Percentiles rank a stretch among this genome's conserved stretches.
Conservation (phyloP, 2,329 filamentous ascomycete genomes). For the Colletotrichum sp. region DNA sequence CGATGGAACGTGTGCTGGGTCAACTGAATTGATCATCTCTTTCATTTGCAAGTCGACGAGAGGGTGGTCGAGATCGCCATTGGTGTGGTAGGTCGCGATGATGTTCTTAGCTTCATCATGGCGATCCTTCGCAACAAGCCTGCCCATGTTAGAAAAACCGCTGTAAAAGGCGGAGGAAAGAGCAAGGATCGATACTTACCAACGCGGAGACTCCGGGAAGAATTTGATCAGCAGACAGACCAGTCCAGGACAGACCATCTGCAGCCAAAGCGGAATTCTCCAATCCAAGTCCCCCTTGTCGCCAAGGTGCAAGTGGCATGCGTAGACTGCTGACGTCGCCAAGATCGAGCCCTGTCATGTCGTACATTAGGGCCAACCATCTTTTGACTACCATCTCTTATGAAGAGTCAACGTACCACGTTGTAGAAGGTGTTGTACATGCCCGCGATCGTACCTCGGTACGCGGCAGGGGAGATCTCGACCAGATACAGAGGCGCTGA, state of each 20-base stretch:
- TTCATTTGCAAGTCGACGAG: slow-evolving; percentile 16
- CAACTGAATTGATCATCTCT: slow-evolving; percentile 23
- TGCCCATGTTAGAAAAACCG: slow-evolving; percentile 40
- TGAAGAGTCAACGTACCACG: slow-evolving; percentile 29
- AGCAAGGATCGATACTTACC: too few relatives aligned
- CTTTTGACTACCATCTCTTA: background rate
- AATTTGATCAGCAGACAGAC: slow-evolving; percentile 35
- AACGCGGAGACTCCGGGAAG: slow-evolving; percentile 40
- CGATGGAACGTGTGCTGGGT: slow-evolving; percentile 22
- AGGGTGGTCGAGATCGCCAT: slow-evolving; percentile 39
- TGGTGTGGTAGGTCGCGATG: slow-evolving; percentile 55
- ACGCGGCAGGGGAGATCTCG: slow-evolving; percentile 64
- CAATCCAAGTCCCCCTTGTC: slow-evolving; percentile 32
- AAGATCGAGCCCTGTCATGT: slow-evolving; percentile 28
- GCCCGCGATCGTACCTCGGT: slow-evolving; percentile 64
- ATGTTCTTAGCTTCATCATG: slow-evolving; percentile 54
- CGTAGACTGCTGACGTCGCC: slow-evolving; percentile 35
- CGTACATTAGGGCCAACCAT: background rate
- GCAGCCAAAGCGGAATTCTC: slow-evolving; percentile 38
- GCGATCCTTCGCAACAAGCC: slow-evolving; percentile 49
- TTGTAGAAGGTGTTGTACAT: slow-evolving; percentile 50
- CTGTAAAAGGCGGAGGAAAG: background rate
- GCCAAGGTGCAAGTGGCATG: slow-evolving; percentile 31
- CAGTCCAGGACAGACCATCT: slow-evolving; percentile 35
- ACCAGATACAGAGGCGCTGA: slow-evolving; percentile 65